phyloP scores from a whole-genome alignment of 371 early-diverging fungal species.

The Massospora cicadina region DNA sequence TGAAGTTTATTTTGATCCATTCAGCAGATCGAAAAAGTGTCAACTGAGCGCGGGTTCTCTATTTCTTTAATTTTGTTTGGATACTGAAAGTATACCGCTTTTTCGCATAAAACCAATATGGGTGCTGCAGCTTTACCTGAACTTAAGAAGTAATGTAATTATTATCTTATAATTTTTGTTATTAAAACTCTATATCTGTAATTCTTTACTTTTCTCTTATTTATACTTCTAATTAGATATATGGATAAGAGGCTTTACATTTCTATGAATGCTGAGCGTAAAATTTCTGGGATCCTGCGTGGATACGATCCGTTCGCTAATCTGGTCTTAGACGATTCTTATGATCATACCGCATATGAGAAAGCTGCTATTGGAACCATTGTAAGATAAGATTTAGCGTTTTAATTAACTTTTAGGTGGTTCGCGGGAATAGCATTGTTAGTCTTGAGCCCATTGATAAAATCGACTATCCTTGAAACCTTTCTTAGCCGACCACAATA shows the following conservation, averaged over 20 bases:
- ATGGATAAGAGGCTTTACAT: slow-evolving; percentile 91
- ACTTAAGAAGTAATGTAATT: background rate
- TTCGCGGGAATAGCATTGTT: slow-evolving; percentile 11
- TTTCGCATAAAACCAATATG: too few relatives aligned
- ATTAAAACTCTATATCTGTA: too few relatives aligned
- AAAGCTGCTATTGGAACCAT: slow-evolving; percentile 2
- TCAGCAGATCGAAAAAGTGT: too few relatives aligned
- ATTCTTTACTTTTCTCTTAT: too few relatives aligned
- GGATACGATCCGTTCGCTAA: slow-evolving; percentile 98
- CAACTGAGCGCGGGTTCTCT: too few relatives aligned
- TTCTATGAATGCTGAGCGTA: slow-evolving; percentile 80
- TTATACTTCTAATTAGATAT: too few relatives aligned
- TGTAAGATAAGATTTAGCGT: slow-evolving; percentile 3
- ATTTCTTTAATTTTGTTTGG: too few relatives aligned
- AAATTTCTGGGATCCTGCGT: slow-evolving; percentile 82
- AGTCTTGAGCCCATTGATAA: slow-evolving; percentile 1
- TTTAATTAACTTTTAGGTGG: background rate
- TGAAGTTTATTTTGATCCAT: too few relatives aligned
- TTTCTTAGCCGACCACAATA: too few relatives aligned
- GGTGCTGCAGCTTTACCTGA: background rate
- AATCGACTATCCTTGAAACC: background rate
- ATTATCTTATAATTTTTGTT: too few relatives aligned
- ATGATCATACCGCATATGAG: slow-evolving; percentile 24
- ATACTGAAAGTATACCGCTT: too few relatives aligned
- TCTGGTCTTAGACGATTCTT: slow-evolving; percentile 87